Conservation (phyloP, 108 stramenopile genomes). For the Discostella pseudostelligera region DNA sequence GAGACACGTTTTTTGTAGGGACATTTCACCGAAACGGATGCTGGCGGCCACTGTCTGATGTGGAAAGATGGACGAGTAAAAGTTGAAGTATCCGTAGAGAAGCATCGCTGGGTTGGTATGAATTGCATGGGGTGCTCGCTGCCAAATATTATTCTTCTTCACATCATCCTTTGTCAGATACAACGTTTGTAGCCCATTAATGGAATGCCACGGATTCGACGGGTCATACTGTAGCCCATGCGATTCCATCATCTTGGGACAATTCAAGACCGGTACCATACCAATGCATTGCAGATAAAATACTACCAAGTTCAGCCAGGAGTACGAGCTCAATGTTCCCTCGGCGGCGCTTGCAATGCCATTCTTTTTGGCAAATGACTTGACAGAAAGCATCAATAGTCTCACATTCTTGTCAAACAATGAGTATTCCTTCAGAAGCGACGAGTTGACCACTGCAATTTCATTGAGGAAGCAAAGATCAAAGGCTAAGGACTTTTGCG, state of each 20-base stretch:
- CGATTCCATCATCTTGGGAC: slow-evolving; percentile 45
- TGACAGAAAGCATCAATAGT: slow-evolving; percentile 69
- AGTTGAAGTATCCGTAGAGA: slow-evolving; percentile 77
- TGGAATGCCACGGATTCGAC: slow-evolving; percentile 57
- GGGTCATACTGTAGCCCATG: slow-evolving; percentile 46
- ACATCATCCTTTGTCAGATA: slow-evolving; percentile 54
- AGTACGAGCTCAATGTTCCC: slow-evolving; percentile 66
- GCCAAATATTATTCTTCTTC: slow-evolving; percentile 34
- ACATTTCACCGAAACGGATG: slow-evolving; percentile 51
- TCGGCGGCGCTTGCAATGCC: slow-evolving; percentile 63
- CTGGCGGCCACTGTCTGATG: slow-evolving; percentile 48
- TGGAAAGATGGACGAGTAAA: slow-evolving; percentile 62
- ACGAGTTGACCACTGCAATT: slow-evolving; percentile 79
- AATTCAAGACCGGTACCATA: slow-evolving; percentile 71
- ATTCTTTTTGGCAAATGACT: slow-evolving; percentile 67
- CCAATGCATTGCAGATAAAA: slow-evolving; percentile 80
- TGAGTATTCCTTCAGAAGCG: slow-evolving; percentile 76
- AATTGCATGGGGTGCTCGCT: slow-evolving; percentile 23
- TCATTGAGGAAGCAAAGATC: slow-evolving; percentile 88
- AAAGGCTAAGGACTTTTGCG: slow-evolving; percentile 63
- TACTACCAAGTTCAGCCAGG: slow-evolving; percentile 79
- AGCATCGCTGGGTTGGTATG: slow-evolving; percentile 45
- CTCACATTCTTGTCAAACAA: slow-evolving; percentile 59
- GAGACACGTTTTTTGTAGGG: slow-evolving; percentile 57
- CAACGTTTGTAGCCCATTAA: slow-evolving; percentile 65